These are phyloP conservation scores for Chrysosporium queenslandicum DNA, from an alignment of 2,329 filamentous ascomycete species.

Conservation along the genomic window DNA sequence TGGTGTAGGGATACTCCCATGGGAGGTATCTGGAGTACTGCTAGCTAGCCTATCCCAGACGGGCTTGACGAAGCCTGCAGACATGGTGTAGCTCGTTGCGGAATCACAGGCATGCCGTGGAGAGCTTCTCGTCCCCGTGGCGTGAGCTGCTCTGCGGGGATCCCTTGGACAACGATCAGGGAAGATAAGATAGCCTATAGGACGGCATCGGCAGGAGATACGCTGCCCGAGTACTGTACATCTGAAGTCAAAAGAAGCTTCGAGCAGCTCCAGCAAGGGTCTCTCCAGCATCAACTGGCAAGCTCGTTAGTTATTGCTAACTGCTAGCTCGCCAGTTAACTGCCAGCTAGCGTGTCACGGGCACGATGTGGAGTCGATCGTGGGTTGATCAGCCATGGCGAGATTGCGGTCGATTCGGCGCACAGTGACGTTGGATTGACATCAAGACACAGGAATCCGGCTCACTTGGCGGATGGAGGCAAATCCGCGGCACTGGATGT, in stretches of 20 bases:
- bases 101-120: no score
- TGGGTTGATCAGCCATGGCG: not conserved
- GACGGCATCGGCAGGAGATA: not conserved
- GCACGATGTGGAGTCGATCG: not conserved
- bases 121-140: no score
- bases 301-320: no score
- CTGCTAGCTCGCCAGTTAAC: not conserved
- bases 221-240: no score
- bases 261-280: not conserved
- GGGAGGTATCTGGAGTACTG: no score
- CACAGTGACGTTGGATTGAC: not conserved
- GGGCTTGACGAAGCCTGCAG: not conserved
- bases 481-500: not conserved
- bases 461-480: not conserved
- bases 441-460: not conserved
- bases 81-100: not conserved
- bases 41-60: not conserved
- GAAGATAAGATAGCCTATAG: not conserved
- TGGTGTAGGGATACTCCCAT: not conserved
- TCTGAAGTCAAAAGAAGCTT: constrained; percentile 8
- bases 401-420: not conserved
- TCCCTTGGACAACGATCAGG: no score
- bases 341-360: not conserved
- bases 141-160: no score
- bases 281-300: no score